These are phyloP conservation scores for Lasiosphaeris hirsuta DNA, from an alignment of 495 filamentous ascomycete species.

Conservation along the genomic window DNA sequence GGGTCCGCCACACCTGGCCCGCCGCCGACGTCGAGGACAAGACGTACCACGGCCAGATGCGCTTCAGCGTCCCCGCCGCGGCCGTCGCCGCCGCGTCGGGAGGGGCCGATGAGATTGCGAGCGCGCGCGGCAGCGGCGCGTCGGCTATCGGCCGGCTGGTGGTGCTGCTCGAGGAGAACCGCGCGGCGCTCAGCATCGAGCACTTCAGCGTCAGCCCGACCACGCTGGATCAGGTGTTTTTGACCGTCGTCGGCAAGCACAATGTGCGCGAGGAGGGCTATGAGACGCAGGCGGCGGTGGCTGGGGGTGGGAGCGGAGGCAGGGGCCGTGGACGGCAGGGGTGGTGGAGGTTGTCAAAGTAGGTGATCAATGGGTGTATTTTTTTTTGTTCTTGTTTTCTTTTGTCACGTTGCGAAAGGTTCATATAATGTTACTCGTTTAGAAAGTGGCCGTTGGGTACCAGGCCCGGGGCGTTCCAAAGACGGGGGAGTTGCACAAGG, in stretches of 20 bases:
- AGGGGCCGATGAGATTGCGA: slow-evolving; percentile 12
- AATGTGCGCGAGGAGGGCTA: slow-evolving; percentile 77
- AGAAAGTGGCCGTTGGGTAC: too few relatives aligned
- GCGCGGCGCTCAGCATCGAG: slow-evolving; percentile 63
- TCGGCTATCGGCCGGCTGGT: slow-evolving; percentile 61
- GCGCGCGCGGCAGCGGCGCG: slow-evolving; percentile 18
- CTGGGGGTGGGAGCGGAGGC: background rate
- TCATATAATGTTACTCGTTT: too few relatives aligned
- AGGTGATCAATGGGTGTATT: background rate
- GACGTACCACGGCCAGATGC: slow-evolving; percentile 77
- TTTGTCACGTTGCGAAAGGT: background rate
- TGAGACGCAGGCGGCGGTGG: slow-evolving; percentile 36
- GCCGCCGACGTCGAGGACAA: slow-evolving; percentile 64
- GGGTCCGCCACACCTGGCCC: slow-evolving; percentile 56
- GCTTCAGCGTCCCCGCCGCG: slow-evolving; percentile 64
- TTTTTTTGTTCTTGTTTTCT: background rate
- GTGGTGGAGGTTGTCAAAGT: slow-evolving; percentile 13
- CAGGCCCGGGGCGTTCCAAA: too few relatives aligned
- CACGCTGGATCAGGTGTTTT: slow-evolving; percentile 83
- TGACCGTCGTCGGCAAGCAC: slow-evolving; percentile 73
- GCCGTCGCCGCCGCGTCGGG: background rate
- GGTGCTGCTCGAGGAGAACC: slow-evolving; percentile 64
- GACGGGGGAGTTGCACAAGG: too few relatives aligned
- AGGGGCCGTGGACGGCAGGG: slow-evolving; percentile 13
- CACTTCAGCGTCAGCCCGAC: slow-evolving; percentile 79